These are phyloP conservation scores for Papiliotrema nemorosa DNA, from an alignment of 1,284 basidiomycete genomes.

Conservation along the genomic window DNA sequence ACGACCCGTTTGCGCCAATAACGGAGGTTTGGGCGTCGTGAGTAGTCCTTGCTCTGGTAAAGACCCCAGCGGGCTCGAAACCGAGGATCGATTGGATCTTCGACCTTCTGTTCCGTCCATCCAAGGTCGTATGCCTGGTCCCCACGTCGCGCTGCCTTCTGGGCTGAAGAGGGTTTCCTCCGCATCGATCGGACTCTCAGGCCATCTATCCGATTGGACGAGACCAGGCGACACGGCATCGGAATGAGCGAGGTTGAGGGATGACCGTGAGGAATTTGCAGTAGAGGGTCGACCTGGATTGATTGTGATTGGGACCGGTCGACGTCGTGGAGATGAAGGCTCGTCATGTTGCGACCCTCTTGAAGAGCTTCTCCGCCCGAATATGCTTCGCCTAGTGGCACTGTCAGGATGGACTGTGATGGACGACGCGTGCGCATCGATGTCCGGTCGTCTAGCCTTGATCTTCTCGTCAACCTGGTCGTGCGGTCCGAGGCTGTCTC, in stretches of 20 bases:
- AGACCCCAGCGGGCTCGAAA: constrained; percentile 18
- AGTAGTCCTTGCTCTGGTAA: constrained; percentile 19
- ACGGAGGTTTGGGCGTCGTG: background rate
- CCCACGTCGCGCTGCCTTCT: constrained; percentile 21
- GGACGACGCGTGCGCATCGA: constrained; percentile 7
- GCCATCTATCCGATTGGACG: constrained; percentile 5
- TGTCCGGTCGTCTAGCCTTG: constrained; percentile 5
- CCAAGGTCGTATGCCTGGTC: constrained; percentile 34
- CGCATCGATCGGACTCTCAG: constrained; percentile 24
- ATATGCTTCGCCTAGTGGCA: constrained; percentile 14
- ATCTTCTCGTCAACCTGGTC: constrained; percentile 3
- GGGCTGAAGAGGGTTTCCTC: constrained; percentile 32
- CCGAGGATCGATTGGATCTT: constrained; percentile 18
- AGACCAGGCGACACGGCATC: constrained; percentile 1
- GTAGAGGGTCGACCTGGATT: background rate
- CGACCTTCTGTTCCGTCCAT: constrained; percentile 23
- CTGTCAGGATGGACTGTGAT: constrained; percentile 11
- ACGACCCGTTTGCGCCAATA: constrained; percentile 13
- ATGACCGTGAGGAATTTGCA: constrained; percentile 20
- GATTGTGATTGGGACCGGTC: constrained; percentile 7
- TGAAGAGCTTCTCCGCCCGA: constrained; percentile 19
- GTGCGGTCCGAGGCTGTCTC: constrained; percentile 7
- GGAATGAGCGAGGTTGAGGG: constrained; percentile 2
- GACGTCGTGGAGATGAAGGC: background rate
- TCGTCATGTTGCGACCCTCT: background rate